Percentiles rank a stretch among this genome's conserved stretches.
phyloP scores from a whole-genome alignment of 768 basidiomycete genomes.

The Phylloporus sp. region DNA sequence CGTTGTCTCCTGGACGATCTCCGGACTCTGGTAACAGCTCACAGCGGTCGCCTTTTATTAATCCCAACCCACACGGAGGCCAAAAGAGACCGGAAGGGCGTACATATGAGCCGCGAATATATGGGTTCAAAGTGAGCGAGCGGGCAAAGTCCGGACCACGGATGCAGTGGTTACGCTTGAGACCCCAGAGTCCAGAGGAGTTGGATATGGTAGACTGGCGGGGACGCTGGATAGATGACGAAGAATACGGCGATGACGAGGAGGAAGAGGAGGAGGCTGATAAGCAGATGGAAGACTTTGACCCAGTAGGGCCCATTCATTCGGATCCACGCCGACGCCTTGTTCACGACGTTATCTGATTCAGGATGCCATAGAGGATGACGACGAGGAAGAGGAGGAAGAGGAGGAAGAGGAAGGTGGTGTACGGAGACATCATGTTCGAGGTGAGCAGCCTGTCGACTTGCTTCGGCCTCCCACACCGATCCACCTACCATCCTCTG shows the following conservation, averaged over 20 bases:
- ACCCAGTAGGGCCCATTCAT: constrained; percentile 53
- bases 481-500: constrained; percentile 38
- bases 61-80: constrained; percentile 85
- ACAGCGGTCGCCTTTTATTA: constrained; percentile 59
- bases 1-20: constrained; percentile 53
- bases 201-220: constrained; percentile 87
- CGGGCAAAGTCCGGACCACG: constrained; percentile 90
- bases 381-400: constrained; percentile 54
- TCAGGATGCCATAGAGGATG: constrained; percentile 53
- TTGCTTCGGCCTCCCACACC: constrained; percentile 37
- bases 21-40: constrained; percentile 48
- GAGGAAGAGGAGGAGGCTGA: constrained; percentile 51
- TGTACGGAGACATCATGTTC: constrained; percentile 26
- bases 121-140: constrained; percentile 97
- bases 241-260: constrained; percentile 65
- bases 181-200: constrained; percentile 76
- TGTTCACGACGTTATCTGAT: constrained; percentile 9
- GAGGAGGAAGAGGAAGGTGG: constrained; percentile 31
- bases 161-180: constrained; percentile 92
- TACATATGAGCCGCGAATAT: constrained; percentile 89
- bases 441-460: constrained; percentile 35
- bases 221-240: constrained; percentile 81
- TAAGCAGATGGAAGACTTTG: constrained; percentile 82
- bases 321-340: background rate
- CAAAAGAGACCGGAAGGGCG: constrained; percentile 84